Evolutionary conservation across 352 stramenopile species (phyloP).

Genomic region (Phytophthora colocasiae): DNA sequence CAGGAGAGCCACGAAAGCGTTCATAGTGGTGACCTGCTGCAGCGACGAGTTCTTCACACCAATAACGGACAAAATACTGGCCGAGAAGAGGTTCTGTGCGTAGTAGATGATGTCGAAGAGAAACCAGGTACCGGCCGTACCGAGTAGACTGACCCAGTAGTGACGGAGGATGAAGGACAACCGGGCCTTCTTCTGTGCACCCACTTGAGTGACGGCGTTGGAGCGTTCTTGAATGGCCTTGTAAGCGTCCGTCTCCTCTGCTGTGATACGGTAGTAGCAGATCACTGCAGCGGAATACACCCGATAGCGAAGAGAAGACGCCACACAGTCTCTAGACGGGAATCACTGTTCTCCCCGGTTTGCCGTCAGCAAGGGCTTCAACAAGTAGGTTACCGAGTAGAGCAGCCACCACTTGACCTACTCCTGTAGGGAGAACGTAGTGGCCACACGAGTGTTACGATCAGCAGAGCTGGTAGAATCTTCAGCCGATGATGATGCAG

Average conservation of each 20-base stretch:
- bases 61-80: slow-evolving; percentile 62
- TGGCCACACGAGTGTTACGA: slow-evolving; percentile 57
- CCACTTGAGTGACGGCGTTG: not conserved
- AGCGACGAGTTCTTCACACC: slow-evolving; percentile 52
- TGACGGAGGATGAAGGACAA: slow-evolving; percentile 52
- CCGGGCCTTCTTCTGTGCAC: slow-evolving; percentile 19
- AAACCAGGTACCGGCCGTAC: slow-evolving; percentile 80
- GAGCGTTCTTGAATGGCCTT: slow-evolving; percentile 26
- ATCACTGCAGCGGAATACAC: slow-evolving; percentile 52
- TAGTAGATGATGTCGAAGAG: slow-evolving; percentile 87
- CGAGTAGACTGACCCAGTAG: slow-evolving; percentile 56
- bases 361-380: slow-evolving; percentile 43
- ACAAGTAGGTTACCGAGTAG: slow-evolving; percentile 67
- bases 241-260: slow-evolving; percentile 62
- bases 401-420: slow-evolving; percentile 53
- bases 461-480: slow-evolving; percentile 48
- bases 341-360: slow-evolving; percentile 40
- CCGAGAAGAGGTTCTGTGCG: slow-evolving; percentile 77
- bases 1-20: slow-evolving; percentile 61
- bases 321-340: slow-evolving; percentile 66
- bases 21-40: slow-evolving; percentile 55
- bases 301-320: slow-evolving; percentile 63
- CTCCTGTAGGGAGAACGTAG: slow-evolving; percentile 69
- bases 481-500: slow-evolving; percentile 55
- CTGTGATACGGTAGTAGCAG: slow-evolving; percentile 59